Evolutionary conservation across 2,329 filamentous ascomycete genomes (phyloP), one percentile per base, ranked within the genome.

Genomic region (Epichloe elymi): DNA sequence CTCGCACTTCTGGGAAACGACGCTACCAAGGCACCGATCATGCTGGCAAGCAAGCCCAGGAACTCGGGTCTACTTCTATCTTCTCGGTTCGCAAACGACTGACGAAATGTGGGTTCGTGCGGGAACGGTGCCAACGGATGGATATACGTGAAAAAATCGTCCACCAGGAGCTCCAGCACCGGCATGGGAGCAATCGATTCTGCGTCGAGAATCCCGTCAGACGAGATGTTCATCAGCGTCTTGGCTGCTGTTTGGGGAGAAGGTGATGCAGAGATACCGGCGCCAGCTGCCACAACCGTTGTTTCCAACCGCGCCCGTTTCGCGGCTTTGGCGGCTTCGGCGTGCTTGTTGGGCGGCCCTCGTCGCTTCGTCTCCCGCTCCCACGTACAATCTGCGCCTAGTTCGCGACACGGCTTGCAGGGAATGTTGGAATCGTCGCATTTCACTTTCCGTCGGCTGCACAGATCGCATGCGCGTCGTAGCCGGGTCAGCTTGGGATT

Each of bases 111-210:
- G 0, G 85, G 84, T 61, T 89, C 84, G 64, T 90, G 86, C 0
- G 86, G 86, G 52, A 90, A 89, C 0, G 86, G 86, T 52, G 79
- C 79, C 8, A 90, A 74, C 1, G 86, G 86, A 58, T 89, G 84
- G 49, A 89, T 83, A 63, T 88, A 88, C 17, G 83, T 88, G 67
- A 89, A 90, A 73, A 87, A 90, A 68, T 90, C 86, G 63, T 89
- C 83, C 52, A 90, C 78, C 15, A 89, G 72, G 2, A 83, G 74
- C 59, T 84, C 76, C 49, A 90, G 69, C 11, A 83, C 79, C 7
- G 79, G 76, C 64, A 83, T 73, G 0, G 85, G 82, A 40, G 83
- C 85, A 54, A 90, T 88, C 2, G 78, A 72, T 61, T 90, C 86
- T 46, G 82, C 78, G 53, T 79, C 76, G 14, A 80, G 61, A n/a